Evolutionary conservation across 2,329 filamentous ascomycete species (phyloP), one percentile per base, ranked within the genome.

Genomic region (Colletotrichum tofieldiae): DNA sequence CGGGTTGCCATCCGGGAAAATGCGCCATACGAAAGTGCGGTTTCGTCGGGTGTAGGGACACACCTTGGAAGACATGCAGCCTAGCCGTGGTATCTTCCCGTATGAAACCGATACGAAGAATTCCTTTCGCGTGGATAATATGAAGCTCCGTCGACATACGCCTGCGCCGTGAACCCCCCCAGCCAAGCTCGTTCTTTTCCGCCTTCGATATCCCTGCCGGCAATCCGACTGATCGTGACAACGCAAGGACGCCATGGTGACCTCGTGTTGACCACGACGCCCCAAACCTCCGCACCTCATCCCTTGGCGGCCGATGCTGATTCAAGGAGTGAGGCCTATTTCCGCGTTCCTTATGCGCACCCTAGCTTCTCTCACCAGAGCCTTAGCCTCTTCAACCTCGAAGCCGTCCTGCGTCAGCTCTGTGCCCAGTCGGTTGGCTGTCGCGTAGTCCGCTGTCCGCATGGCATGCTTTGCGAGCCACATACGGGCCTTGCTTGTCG

Each of bases 351-450:
- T 93, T 82, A 95, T 88, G 75, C 93, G 89, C 5, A 93, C 93
- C 76, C 95, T 89, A 16, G 97, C 92, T 81, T 98, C 96, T 73
- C 94, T 89, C 73, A 98, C 93, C 76, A 98, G 85, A 4, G 95
- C 94, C 84, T 98, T 98, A 37, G 96, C 96, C 82, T 99, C 96
- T 80, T 99, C 96, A 2, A 98, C 94, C 82, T 98, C 96, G 35
- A 97, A 92, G 0, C 96, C 96, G 82, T 99, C 96, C 82, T 98
- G 94, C 80, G 95, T 98, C 56, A 99, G 85, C 82, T 99, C 96
- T 73, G 92, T 94, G 0, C 95, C 95, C 52, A 98, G 84, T 74
- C 94, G 90, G 82, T 93, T 93, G 5, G 94, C 94, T 26, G 93
- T 89, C 41, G 88, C 86, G 77, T 94, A 94, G 81, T 98, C 94